phyloP scores from a whole-genome alignment of 1,284 basidiomycete species.

The Boletus sp. region DNA sequence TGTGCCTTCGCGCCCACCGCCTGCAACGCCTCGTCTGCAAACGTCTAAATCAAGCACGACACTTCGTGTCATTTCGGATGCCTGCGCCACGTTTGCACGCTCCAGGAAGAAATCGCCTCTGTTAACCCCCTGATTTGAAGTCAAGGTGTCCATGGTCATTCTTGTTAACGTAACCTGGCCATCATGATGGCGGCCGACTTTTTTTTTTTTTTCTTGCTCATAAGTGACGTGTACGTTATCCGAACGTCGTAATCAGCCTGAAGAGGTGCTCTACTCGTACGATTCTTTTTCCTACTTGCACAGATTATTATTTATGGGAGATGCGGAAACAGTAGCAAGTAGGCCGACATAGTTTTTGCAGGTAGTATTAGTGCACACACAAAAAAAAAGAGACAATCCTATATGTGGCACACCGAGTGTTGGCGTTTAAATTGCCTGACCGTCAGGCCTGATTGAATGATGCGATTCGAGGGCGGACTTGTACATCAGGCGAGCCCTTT shows the following conservation, averaged over 20 bases:
- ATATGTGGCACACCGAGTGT: too few relatives aligned
- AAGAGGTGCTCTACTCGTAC: background rate
- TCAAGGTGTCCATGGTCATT: too few relatives aligned
- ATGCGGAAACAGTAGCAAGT: background rate
- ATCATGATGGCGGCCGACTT: too few relatives aligned
- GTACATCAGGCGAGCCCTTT: too few relatives aligned
- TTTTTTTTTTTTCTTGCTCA: background rate
- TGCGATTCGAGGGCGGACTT: too few relatives aligned
- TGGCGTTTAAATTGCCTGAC: too few relatives aligned
- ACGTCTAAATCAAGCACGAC: slow-evolving; percentile 18
- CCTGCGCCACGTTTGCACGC: slow-evolving; percentile 19
- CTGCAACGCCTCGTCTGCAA: slow-evolving; percentile 2
- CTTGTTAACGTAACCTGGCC: too few relatives aligned
- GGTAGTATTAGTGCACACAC: background rate
- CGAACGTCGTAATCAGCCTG: background rate
- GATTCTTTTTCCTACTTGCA: background rate
- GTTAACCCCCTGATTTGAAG: background rate
- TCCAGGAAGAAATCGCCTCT: slow-evolving; percentile 8
- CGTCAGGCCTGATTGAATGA: too few relatives aligned
- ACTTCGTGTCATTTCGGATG: slow-evolving; percentile 28
- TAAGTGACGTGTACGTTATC: background rate
- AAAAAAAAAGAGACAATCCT: too few relatives aligned
- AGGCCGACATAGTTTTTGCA: background rate
- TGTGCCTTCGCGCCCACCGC: background rate
- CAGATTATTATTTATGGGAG: background rate